Evolutionary conservation across 352 stramenopile genomes (phyloP), one percentile per base, ranked within the genome.

Genomic region (Blastocystis sp.): DNA sequence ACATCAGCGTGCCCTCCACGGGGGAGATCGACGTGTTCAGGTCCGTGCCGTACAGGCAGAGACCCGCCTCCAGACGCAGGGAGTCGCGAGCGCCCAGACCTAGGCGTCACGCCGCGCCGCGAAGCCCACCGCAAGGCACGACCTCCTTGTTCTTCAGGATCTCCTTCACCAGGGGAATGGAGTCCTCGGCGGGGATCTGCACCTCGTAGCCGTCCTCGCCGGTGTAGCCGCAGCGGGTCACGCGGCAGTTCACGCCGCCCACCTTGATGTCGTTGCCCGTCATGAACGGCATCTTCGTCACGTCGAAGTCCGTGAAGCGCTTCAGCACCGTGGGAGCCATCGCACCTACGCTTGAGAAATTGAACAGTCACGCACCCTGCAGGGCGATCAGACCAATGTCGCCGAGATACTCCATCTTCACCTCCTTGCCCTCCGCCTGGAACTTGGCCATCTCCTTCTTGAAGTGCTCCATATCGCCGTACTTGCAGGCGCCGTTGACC

Each of bases 151-250:
- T 91, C 28, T 34, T 34, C 28, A 34, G 28, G 28, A 34, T 34
- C 28, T 34, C 28, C 28, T 34, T 34, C 28, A 91, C 91, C 74
- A 96, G 91, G 7, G 91, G 89, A 4, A 92, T 89, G 45, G 92
- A 92, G 69, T 92, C 53, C 43, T 91, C 91, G 7, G 89, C 89
- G 21, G 92, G 91, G 28, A 92, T 89, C 21, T 94, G 95, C 76
- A 99, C 93, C 92, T 99, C 96, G 86, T 98, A 99, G 23, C 97
- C 97, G 91, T 99, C 97, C 90, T 99, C 97, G 41, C 96, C 97
- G 45, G 97, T 99, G 93, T 99, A 99, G 11, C 97, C 96, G 90
- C 96, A 99, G 88, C 96, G 95, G 19, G 93, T 96, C 62, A 98
- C 88, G 52, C 89, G 82, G 86, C 88, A 91, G 56, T 96, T 92